Conservation (phyloP, 192 early-diverging fungal genomes). For the Backusella westeae region DNA sequence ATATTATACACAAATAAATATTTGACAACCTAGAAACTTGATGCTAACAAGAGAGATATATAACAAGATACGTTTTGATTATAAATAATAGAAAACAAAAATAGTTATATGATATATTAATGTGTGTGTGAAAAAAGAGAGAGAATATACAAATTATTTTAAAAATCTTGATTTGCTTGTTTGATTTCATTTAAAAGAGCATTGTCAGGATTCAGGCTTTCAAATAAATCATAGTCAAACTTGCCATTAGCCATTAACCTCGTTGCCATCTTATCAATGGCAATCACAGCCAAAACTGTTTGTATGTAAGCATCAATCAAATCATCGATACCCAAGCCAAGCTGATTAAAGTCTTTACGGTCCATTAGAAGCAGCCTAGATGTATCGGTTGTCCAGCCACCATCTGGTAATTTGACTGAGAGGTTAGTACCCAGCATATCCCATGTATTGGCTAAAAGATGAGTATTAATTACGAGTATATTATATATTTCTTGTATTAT, state of each 20-base stretch:
- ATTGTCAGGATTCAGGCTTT: conserved; percentile 60
- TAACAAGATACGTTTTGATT: too few relatives aligned
- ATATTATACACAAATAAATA: not conserved
- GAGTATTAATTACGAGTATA: not conserved
- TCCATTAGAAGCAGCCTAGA: conserved; percentile 85
- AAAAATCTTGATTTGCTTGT: conserved; percentile 36
- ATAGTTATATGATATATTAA: too few relatives aligned
- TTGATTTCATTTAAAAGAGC: conserved; percentile 55
- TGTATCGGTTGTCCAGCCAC: conserved; percentile 82
- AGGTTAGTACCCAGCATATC: conserved; percentile 92
- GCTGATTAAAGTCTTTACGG: conserved; percentile 86
- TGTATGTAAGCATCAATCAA: conserved; percentile 89
- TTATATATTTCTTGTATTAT: not conserved
- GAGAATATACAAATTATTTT: conserved; percentile 60
- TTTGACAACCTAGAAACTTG: not conserved
- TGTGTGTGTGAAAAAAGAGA: conserved; percentile 80
- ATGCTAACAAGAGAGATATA: not conserved
- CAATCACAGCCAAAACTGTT: conserved; percentile 80
- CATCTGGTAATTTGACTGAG: conserved; percentile 70
- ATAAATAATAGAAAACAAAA: not conserved
- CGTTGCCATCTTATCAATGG: conserved; percentile 78
- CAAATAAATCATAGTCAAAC: conserved; percentile 58
- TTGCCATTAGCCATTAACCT: conserved; percentile 48
- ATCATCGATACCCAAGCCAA: conserved; percentile 82
- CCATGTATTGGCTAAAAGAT: conserved; percentile 66